Conservation (phyloP, 768 basidiomycete species). For the Leccinum disarticulatum region DNA sequence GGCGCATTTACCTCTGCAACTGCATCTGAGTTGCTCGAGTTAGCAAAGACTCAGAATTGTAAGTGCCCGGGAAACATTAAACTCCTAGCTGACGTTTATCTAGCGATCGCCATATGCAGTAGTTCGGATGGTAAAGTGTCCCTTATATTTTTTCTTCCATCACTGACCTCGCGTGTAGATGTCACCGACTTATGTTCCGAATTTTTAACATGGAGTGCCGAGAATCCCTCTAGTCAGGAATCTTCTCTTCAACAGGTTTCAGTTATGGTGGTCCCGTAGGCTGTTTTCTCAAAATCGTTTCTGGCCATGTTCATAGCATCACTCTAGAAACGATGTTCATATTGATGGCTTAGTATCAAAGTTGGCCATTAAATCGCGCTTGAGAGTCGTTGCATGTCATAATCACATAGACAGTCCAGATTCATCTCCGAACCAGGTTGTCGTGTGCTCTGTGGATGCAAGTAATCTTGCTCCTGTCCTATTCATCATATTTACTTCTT, state of each 20-base stretch:
- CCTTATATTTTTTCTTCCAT: neutral
- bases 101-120: constrained; percentile 23
- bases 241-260: constrained; percentile 13
- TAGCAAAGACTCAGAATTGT: constrained; percentile 24
- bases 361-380: constrained; percentile 15
- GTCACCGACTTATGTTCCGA: constrained; percentile 15
- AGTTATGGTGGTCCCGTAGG: constrained; percentile 23
- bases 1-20: constrained; percentile 5
- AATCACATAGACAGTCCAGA: constrained; percentile 15
- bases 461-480: constrained; percentile 18
- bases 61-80: neutral
- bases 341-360: constrained; percentile 16
- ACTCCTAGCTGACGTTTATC: constrained; percentile 1
- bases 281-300: neutral
- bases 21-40: constrained; percentile 17
- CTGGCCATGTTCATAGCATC: constrained; percentile 1
- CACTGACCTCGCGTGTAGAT: constrained; percentile 15
- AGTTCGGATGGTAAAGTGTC: constrained; percentile 19
- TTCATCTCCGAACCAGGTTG: constrained; percentile 31
- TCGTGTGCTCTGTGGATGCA: constrained; percentile 43
- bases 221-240: neutral
- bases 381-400: constrained; percentile 19
- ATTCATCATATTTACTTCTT: constrained; percentile 4
- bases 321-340: constrained; percentile 11
- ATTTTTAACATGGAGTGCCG: constrained; percentile 21